These are phyloP conservation scores for Metschnikowia proteae DNA, from an alignment of 805 yeast species.

Conservation along the genomic window DNA sequence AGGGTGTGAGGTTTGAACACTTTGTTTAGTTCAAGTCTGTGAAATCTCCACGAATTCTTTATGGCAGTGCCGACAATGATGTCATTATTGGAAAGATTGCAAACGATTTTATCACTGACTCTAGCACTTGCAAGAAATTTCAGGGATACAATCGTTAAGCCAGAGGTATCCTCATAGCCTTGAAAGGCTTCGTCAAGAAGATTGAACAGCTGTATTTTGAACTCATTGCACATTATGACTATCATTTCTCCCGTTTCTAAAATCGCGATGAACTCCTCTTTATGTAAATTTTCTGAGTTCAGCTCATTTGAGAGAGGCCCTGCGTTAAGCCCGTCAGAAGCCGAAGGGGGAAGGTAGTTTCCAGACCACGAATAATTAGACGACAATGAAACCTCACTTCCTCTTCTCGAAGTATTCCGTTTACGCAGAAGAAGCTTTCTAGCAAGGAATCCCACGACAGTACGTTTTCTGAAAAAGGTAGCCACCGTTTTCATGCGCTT, in stretches of 20 bases:
- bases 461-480: slow-evolving; percentile 56
- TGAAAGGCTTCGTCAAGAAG: slow-evolving; percentile 22
- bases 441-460: slow-evolving; percentile 44
- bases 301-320: neutral
- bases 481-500: slow-evolving; percentile 43
- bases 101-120: slow-evolving; percentile 67
- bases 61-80: slow-evolving; percentile 59
- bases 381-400: slow-evolving; percentile 26
- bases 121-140: slow-evolving; percentile 64
- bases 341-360: slow-evolving; percentile 31
- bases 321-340: neutral
- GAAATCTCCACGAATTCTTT: slow-evolving; percentile 63
- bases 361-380: slow-evolving; percentile 27
- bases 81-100: slow-evolving; percentile 46
- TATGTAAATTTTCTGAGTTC: slow-evolving; percentile 19
- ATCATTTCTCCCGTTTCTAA: slow-evolving; percentile 48
- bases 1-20: slow-evolving; percentile 8
- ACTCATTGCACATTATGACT: slow-evolving; percentile 48
- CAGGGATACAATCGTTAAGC: slow-evolving; percentile 44
- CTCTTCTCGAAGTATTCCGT: slow-evolving; percentile 28
- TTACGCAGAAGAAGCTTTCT: slow-evolving; percentile 27
- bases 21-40: slow-evolving; percentile 33
- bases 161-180: slow-evolving; percentile 7
- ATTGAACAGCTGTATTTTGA: slow-evolving; percentile 33
- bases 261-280: slow-evolving; percentile 51